Evolutionary conservation across 2,329 filamentous ascomycete species (phyloP).

Genomic region (Myriosclerotinia scirpicola): DNA sequence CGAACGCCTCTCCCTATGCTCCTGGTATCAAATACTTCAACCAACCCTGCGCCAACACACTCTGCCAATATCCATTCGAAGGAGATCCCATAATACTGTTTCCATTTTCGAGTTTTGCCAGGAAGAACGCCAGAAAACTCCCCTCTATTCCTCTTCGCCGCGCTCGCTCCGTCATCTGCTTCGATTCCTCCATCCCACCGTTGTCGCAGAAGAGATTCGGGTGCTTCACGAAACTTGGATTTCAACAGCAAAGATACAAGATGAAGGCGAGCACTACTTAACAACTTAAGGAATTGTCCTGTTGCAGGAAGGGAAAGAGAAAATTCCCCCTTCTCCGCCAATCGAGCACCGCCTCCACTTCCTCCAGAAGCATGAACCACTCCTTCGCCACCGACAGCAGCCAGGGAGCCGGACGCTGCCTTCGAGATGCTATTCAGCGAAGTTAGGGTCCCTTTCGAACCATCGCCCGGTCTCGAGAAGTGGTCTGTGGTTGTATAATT

Average conservation of each 20-base stretch:
- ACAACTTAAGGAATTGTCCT: constrained; percentile 65
- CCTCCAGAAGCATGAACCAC: constrained; percentile 66
- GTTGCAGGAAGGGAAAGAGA: constrained; percentile 66
- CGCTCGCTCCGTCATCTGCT: constrained; percentile 46
- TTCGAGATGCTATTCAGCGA: constrained; percentile 62
- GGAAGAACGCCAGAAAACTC: constrained; percentile 58
- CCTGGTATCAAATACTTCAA: constrained; percentile 74
- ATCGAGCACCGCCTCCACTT: constrained; percentile 37
- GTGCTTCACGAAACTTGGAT: constrained; percentile 61
- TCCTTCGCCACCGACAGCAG: constrained; percentile 66
- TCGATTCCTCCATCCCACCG: constrained; percentile 69
- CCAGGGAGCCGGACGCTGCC: constrained; percentile 67
- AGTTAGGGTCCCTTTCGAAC: constrained; percentile 51
- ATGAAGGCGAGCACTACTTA: constrained; percentile 61
- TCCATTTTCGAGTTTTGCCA: constrained; percentile 68
- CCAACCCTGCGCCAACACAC: constrained; percentile 65
- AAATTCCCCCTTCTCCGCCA: constrained; percentile 40
- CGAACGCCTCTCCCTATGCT: constrained; percentile 69
- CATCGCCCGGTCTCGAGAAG: constrained; percentile 46
- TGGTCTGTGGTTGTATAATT: constrained; percentile 43
- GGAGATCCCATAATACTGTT: constrained; percentile 64
- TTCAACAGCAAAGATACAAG: constrained; percentile 58
- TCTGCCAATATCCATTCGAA: constrained; percentile 74
- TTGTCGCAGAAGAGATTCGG: constrained; percentile 61
- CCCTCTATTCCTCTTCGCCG: constrained; percentile 53